Conservation (phyloP, 352 stramenopile species). For the Globisporangium carolinianum region DNA sequence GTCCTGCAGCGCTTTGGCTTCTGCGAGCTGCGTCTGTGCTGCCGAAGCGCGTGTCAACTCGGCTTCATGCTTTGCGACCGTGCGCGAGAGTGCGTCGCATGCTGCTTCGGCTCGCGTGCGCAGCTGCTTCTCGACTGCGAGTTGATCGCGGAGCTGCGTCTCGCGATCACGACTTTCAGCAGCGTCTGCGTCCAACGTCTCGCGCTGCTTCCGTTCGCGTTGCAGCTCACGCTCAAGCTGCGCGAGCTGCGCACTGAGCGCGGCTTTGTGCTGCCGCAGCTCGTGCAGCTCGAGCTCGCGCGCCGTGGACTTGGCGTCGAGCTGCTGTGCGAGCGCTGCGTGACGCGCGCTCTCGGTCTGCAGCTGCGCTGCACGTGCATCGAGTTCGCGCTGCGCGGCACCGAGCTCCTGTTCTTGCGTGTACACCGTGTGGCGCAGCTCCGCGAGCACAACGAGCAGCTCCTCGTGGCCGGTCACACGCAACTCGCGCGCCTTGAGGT, state of each 20-base stretch:
- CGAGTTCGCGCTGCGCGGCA: slow-evolving; percentile 16
- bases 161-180: slow-evolving; percentile 15
- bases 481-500: slow-evolving; percentile 65
- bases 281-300: slow-evolving; percentile 16
- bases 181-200: slow-evolving; percentile 17
- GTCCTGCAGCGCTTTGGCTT: slow-evolving; percentile 63
- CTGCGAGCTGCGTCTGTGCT: slow-evolving; percentile 35
- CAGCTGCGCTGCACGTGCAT: slow-evolving; percentile 14
- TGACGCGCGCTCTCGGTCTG: not conserved
- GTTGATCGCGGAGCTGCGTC: slow-evolving; percentile 13
- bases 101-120: slow-evolving; percentile 20
- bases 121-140: slow-evolving; percentile 17
- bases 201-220: not conserved
- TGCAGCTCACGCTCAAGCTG: slow-evolving; percentile 19
- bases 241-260: slow-evolving; percentile 20
- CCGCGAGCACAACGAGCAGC: slow-evolving; percentile 60
- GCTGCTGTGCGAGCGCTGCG: slow-evolving; percentile 19
- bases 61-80: slow-evolving; percentile 12
- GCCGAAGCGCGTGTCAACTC: slow-evolving; percentile 12
- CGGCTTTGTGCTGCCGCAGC: slow-evolving; percentile 22
- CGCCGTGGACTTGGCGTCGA: slow-evolving; percentile 11
- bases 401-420: slow-evolving; percentile 54
- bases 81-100: slow-evolving; percentile 16
- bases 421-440: slow-evolving; percentile 74
- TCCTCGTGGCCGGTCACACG: slow-evolving; percentile 69